These are phyloP conservation scores for Neurospora sublineolata DNA, from an alignment of 495 filamentous ascomycete genomes.

Conservation along the genomic window DNA sequence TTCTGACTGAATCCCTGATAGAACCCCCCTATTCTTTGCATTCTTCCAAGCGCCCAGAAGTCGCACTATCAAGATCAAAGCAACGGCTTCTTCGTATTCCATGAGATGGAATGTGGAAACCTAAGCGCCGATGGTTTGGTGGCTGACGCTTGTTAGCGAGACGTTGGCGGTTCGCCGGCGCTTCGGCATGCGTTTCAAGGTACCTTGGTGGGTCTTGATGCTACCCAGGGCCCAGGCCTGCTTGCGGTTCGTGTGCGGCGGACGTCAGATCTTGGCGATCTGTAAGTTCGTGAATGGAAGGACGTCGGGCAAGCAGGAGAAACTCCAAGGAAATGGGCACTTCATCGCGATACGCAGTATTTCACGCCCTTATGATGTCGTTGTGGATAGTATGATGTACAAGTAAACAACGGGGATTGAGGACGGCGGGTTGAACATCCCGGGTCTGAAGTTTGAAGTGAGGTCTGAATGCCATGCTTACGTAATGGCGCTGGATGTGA, in stretches of 20 bases:
- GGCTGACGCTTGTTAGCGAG: not conserved
- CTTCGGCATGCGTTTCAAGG: not conserved
- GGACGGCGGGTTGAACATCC: not conserved
- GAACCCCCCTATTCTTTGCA: not conserved
- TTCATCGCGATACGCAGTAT: not conserved
- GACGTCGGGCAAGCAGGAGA: not conserved
- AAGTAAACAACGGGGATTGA: too few species aligned
- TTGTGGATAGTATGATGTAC: too few species aligned
- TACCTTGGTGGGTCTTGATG: not conserved
- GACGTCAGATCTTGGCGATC: not conserved
- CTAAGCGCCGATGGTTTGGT: not conserved
- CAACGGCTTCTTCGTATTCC: not conserved
- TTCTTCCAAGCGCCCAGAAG: constrained; percentile 8
- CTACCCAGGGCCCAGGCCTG: not conserved
- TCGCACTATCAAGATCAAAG: not conserved
- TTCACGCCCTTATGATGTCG: not conserved
- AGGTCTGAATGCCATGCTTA: not conserved
- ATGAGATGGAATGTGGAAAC: not conserved
- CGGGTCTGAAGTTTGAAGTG: not conserved
- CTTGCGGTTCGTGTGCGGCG: not conserved
- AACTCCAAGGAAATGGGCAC: not conserved
- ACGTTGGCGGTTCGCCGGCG: not conserved
- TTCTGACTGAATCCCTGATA: not conserved
- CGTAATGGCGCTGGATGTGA: not conserved
- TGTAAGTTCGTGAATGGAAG: not conserved